phyloP scores from a whole-genome alignment of 1,284 basidiomycete species.

The Tylopilus sp. region DNA sequence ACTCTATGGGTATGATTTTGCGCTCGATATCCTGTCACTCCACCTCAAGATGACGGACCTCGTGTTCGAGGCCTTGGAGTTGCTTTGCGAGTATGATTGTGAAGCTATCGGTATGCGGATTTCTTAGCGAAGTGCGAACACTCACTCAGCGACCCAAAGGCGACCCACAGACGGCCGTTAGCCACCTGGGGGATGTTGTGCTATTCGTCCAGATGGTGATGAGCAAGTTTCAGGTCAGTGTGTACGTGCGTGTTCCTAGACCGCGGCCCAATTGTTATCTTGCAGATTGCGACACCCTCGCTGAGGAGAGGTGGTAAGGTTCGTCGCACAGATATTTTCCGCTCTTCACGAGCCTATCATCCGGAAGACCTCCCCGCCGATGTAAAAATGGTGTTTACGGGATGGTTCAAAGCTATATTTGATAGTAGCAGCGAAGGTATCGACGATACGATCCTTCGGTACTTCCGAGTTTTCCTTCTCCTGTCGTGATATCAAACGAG shows the following conservation, averaged over 20 bases:
- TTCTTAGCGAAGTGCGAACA: conserved; percentile 3
- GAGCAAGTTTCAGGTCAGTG: conserved; percentile 59
- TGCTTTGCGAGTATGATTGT: conserved; percentile 70
- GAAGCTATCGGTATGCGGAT: conserved; percentile 65
- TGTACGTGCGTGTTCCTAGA: conserved; percentile 9
- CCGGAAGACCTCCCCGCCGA: conserved; percentile 45
- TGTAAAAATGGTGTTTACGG: conserved; percentile 47
- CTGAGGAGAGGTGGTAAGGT: conserved; percentile 43
- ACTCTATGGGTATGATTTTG: conserved; percentile 52
- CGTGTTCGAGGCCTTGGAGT: conserved; percentile 55
- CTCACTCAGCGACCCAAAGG: conserved; percentile 41
- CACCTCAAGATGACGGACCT: conserved; percentile 62
- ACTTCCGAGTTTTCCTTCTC: conserved; percentile 8
- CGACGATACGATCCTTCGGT: conserved; percentile 75
- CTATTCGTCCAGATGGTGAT: conserved; percentile 65
- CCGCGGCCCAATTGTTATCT: background rate
- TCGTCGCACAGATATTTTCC: conserved; percentile 50
- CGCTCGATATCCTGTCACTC: conserved; percentile 67
- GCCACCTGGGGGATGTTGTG: conserved; percentile 70
- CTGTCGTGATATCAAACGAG: conserved; percentile 4
- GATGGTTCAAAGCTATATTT: conserved; percentile 75
- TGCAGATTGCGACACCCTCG: conserved; percentile 30
- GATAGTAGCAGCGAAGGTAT: conserved; percentile 75
- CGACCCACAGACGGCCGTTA: conserved; percentile 76
- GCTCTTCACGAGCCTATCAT: conserved; percentile 44